Evolutionary conservation across 192 early-diverging fungal species (phyloP).

Genomic region (Anaeromyces robustus): DNA sequence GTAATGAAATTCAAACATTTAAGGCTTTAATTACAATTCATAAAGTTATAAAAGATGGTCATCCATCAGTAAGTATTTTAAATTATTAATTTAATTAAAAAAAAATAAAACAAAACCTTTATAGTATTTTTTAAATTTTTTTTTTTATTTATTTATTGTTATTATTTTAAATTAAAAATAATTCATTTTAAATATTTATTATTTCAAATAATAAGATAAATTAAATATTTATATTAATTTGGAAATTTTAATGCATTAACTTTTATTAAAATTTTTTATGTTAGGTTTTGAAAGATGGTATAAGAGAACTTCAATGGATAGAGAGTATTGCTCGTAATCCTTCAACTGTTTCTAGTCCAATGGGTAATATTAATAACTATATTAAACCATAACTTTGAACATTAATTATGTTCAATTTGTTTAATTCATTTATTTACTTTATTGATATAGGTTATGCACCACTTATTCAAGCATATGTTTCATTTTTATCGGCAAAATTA

Average conservation of each 20-base stretch:
- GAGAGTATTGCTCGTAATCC: conserved; percentile 36
- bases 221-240: too few species aligned
- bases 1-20: conserved; percentile 90
- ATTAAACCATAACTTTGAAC: too few species aligned
- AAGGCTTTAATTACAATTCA: conserved; percentile 88
- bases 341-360: background rate
- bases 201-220: too few species aligned
- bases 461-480: conserved; percentile 79
- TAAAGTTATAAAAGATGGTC: conserved; percentile 89
- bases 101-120: too few species aligned
- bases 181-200: too few species aligned
- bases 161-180: background rate
- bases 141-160: too few species aligned
- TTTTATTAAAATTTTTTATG: background rate
- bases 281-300: conserved; percentile 69
- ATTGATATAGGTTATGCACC: conserved; percentile 46
- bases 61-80: conserved; percentile 44
- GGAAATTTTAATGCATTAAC: too few species aligned
- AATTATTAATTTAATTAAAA: background rate
- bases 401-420: too few species aligned
- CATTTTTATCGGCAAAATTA: conserved; percentile 77
- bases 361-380: conserved; percentile 8
- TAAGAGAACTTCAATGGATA: conserved; percentile 65
- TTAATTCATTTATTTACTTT: background rate
- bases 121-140: too few species aligned